These are phyloP conservation scores for Tetrapisispora phaffii DNA, from an alignment of 805 yeast species.

Conservation along the genomic window DNA sequence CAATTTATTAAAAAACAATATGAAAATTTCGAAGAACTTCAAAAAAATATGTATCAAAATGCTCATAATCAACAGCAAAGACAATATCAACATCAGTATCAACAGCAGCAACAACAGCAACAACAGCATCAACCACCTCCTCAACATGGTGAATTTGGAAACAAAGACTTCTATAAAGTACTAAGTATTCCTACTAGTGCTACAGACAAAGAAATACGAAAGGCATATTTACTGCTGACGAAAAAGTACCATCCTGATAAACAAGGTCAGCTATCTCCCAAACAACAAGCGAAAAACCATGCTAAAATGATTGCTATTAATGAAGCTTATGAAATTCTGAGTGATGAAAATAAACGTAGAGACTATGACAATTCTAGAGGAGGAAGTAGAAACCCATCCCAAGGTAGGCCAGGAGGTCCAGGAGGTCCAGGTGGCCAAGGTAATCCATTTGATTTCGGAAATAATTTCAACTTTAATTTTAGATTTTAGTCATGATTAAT, in stretches of 20 bases:
- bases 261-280: conserved; percentile 49
- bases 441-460: conserved; percentile 8
- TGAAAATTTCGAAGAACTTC: conserved; percentile 28
- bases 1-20: conserved; percentile 21
- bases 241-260: conserved; percentile 90
- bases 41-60: conserved; percentile 30
- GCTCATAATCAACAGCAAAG: conserved; percentile 41
- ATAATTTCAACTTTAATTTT: conserved; percentile 5
- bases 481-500: neutral
- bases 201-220: conserved; percentile 59
- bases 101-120: conserved; percentile 33
- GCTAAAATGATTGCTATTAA: conserved; percentile 84
- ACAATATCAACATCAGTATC: conserved; percentile 40
- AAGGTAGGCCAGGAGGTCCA: neutral
- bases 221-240: conserved; percentile 69
- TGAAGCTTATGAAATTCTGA: conserved; percentile 80
- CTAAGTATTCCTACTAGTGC: conserved; percentile 62
- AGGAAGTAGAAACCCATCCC: conserved; percentile 7
- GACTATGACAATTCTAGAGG: conserved; percentile 50
- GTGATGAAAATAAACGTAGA: conserved; percentile 51
- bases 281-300: conserved; percentile 61
- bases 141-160: conserved; percentile 14
- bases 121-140: conserved; percentile 20
- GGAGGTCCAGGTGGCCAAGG: conserved; percentile 3
- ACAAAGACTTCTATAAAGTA: conserved; percentile 71